Base-by-base conservation (phyloP, 768 basidiomycete species). In the Kwoniella mangroviensis region DNA sequence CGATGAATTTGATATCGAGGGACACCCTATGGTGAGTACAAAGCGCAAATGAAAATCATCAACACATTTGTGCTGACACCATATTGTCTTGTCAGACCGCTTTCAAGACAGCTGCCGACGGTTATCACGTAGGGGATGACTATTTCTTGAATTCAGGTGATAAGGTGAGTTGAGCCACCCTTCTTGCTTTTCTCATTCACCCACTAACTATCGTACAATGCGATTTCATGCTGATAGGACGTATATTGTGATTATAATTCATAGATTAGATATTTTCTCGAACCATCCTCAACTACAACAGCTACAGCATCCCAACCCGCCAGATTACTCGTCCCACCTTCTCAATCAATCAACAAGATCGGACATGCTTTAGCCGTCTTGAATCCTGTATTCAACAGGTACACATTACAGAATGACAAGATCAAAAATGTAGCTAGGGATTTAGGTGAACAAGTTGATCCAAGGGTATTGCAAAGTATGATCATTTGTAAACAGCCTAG, bases 81-180 rank as follows among this genome's bases (percentile, higher is more conserved):
- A n/a, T n/a, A n/a, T n/a, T n/a, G n/a, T n/a, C n/a, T n/a, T n/a
- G n/a, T n/a, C n/a, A n/a, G 94, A 98, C 94, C 13, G 91, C 89
- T 79, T 99, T 99, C 84, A 92, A 91, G 17, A 94, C 94, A 0
- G 87, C 87, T 22, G 82, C 79, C 3, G 72, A 82, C 64, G 75
- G 81, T 51, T 77, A 79, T 51, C 80, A 81, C 69, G 74, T 83
- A 40, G 94, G 94, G 0, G 94, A 98, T 78, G 89, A 93, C 41
- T 98, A 98, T 83, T 99, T 99, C 79, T 85, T 99, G 57, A 87
- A 85, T 40, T 94, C 93, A 1, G 93, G 93, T 2, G 93, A 98
- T 83, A 97, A 97, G 75, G 76, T 76, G 58, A 7, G 15, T 40
- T 41, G 19, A 24, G n/a, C n/a, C n/a, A n/a, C n/a, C n/a, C n/a